Conservation (phyloP, 139 green algal species). For the Chlamydomonas sp. region DNA sequence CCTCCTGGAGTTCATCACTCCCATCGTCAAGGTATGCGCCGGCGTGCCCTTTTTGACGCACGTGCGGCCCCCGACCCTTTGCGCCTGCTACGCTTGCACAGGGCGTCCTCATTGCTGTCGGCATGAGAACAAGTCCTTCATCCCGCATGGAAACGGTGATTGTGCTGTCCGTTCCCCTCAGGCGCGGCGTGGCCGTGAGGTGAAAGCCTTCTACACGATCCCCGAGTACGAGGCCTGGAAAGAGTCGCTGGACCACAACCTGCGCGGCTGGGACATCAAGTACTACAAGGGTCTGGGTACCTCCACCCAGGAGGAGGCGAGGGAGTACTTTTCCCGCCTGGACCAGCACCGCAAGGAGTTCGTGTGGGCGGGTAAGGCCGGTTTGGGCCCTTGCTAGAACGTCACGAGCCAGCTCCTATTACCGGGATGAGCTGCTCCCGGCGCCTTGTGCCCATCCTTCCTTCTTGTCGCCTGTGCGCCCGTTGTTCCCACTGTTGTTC, state of each 20-base stretch:
- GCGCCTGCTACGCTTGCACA: no score
- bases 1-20: constrained; percentile 99
- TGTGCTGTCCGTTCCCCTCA: constrained; percentile 38
- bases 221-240: constrained; percentile 99
- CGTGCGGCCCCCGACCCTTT: no score
- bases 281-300: constrained; percentile 99
- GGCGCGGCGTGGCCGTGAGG: constrained; percentile 86
- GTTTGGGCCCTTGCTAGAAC: not conserved
- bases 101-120: no score
- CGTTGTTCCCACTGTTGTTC: not conserved
- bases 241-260: constrained; percentile 69
- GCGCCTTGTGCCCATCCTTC: no score
- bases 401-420: no score
- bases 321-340: constrained; percentile 96
- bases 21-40: constrained; percentile 94
- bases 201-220: constrained; percentile 96
- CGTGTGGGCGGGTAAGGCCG: constrained; percentile 76
- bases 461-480: no score
- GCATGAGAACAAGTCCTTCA: no score
- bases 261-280: constrained; percentile 94
- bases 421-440: no score
- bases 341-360: constrained; percentile 90
- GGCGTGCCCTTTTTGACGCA: not conserved
- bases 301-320: constrained; percentile 91
- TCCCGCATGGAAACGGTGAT: not conserved